Base-by-base conservation (phyloP, 139 green algal species). In the Asterochloris sp. region DNA sequence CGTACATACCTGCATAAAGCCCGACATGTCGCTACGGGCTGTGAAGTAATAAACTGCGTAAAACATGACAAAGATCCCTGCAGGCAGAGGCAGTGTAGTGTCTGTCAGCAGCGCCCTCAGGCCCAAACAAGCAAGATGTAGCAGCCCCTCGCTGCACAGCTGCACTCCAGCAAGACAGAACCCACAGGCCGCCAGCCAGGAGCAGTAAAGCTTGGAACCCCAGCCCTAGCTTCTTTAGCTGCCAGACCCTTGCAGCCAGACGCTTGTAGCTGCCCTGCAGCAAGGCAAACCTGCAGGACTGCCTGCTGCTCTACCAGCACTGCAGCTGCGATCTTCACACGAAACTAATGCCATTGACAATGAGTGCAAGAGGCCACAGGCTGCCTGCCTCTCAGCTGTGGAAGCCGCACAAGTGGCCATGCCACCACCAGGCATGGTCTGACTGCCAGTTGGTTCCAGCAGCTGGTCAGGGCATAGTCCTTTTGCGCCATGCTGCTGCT, bases 11-110 rank as follows among this genome's bases (percentile, higher is more conserved):
- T 92, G 92, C 91, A 97, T 93, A 74, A 97, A 89, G 21, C 93
- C 95, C 67, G 75, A 88, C 95, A 98, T 98, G 86, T 97, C 91
- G n/a, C 85, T 94, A 23, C 94, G 90, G 12, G 90, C 89, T 14
- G 92, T 91, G 89, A 96, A 99, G 84, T 98, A 99, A 92, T 99
- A 99, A 87, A 98, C 97, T 87, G 91, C 98, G 92, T 99, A 99
- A 15, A 84, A 95, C 85, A 94, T 97, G 60, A 99, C 91, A 85
- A 98, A 99, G 28, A 98, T 66, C 15, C 93, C 95, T 88, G 85
- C 82, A 83, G 13, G 29, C 38, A 54, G 38, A 54, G 38, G 38
- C 38, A 6, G 38, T 6, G 38, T 54, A 82, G 60, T 54, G 38
- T 54, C 38, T 54, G 38, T 24, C 67, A 27, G 21, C 67, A 73